Evolutionary conservation across 2,329 filamentous ascomycete genomes (phyloP).

Genomic region (Neophaeococcomyces aloes): DNA sequence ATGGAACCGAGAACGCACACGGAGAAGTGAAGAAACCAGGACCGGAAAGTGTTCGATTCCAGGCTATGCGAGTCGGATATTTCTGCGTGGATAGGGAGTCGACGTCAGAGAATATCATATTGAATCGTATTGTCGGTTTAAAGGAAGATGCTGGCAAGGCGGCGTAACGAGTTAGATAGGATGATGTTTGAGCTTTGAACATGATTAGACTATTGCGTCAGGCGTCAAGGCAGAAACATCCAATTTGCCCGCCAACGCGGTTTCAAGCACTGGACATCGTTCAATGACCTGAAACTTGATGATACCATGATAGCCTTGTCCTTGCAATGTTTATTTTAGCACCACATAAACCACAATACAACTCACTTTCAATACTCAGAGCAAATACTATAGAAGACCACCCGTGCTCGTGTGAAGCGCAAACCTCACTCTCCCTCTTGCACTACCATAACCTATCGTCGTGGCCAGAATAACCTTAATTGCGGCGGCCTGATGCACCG

Average conservation of each 20-base stretch:
- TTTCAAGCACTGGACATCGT: neutral
- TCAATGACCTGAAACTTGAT: neutral
- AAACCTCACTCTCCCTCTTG: too few species aligned
- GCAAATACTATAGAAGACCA: conserved; percentile 8
- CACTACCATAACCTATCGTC: too few species aligned
- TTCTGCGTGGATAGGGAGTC: conserved; percentile 75
- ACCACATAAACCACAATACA: too few species aligned
- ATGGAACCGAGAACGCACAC: conserved; percentile 34
- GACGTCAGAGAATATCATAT: conserved; percentile 61
- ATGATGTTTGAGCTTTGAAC: neutral
- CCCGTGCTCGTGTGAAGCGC: too few species aligned
- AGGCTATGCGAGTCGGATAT: conserved; percentile 80
- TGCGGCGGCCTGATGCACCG: neutral
- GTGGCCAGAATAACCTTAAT: too few species aligned
- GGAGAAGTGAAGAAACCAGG: conserved; percentile 30
- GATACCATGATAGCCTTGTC: neutral
- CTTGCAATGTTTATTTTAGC: too few species aligned
- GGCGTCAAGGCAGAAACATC: too few species aligned
- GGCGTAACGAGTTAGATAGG: neutral
- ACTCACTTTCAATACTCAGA: conserved; percentile 7
- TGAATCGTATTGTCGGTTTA: conserved; percentile 85
- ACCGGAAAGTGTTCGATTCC: conserved; percentile 72
- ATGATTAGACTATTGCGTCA: too few species aligned
- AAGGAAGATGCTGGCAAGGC: conserved; percentile 75
- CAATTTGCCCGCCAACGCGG: too few species aligned